Percentiles rank a stretch among this genome's conserved stretches.
Evolutionary conservation across 2,329 filamentous ascomycete genomes (phyloP).

Genomic region (Botrytis medusae): DNA sequence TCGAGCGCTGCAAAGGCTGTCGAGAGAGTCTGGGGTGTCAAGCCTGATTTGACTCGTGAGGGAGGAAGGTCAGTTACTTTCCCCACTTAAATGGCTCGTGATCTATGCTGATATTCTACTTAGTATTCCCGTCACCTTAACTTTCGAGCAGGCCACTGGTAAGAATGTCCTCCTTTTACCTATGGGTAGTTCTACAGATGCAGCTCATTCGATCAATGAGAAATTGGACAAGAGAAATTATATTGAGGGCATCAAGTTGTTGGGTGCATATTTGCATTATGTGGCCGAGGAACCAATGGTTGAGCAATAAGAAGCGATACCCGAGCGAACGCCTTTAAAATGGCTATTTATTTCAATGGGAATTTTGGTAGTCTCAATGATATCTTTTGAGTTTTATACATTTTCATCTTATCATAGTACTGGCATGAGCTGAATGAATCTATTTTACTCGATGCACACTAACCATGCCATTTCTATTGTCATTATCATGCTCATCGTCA

Average conservation of each 20-base stretch:
- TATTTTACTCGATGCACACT: not conserved
- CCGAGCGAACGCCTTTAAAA: not conserved
- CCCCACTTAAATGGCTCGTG: constrained; percentile 6
- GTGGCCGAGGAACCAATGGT: constrained; percentile 80
- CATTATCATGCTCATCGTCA: constrained; percentile 10
- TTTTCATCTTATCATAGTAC: not conserved
- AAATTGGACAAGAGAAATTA: constrained; percentile 97
- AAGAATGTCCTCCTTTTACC: constrained; percentile 96
- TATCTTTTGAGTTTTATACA: not conserved
- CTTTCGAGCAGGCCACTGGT: constrained; percentile 94
- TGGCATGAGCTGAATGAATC: not conserved
- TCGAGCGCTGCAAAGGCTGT: constrained; percentile 92
- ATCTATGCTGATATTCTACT: constrained; percentile 22
- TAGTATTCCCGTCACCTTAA: constrained; percentile 94
- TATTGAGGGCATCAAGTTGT: constrained; percentile 93
- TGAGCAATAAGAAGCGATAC: constrained; percentile 17
- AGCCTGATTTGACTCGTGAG: constrained; percentile 94
- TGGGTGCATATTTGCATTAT: constrained; percentile 94
- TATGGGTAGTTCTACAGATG: constrained; percentile 97
- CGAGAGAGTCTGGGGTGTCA: constrained; percentile 87
- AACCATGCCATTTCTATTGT: constrained; percentile 9
- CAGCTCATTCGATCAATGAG: constrained; percentile 97
- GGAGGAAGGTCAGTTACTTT: constrained; percentile 71
- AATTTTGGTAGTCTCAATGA: not conserved
- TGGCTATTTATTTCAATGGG: not conserved